These are phyloP conservation scores for Aspergillus nanangensis DNA, from an alignment of 495 filamentous ascomycete genomes.

Conservation along the genomic window DNA sequence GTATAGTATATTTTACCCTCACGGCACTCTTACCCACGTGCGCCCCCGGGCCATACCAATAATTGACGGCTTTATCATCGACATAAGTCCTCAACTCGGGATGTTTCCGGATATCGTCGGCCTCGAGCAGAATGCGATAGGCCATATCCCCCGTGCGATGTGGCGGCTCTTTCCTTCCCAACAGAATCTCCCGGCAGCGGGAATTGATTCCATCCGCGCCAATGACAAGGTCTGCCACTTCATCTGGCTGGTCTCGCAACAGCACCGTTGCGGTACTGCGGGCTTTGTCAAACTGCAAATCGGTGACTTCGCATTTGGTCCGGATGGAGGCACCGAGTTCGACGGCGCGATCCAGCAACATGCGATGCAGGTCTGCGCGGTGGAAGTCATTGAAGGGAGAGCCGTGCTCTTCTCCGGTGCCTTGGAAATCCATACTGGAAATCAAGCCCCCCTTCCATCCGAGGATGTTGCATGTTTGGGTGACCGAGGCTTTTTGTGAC, in stretches of 20 bases:
- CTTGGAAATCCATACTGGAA: conserved; percentile 43
- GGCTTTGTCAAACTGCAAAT: conserved; percentile 27
- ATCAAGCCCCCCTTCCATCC: conserved; percentile 45
- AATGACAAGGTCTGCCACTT: conserved; percentile 50
- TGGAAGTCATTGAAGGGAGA: conserved; percentile 55
- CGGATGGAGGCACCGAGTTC: conserved; percentile 45
- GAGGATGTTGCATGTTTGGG: conserved; percentile 50
- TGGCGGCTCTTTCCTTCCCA: conserved; percentile 33
- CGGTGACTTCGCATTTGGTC: conserved; percentile 35
- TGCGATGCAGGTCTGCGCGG: conserved; percentile 49
- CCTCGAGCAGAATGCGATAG: conserved; percentile 56
- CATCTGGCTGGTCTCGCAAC: conserved; percentile 19
- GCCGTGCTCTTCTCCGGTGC: conserved; percentile 32
- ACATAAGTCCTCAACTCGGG: conserved; percentile 42
- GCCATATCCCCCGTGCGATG: conserved; percentile 63
- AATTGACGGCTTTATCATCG: conserved; percentile 54
- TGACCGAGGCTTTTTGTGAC: conserved; percentile 38
- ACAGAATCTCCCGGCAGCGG: conserved; percentile 30
- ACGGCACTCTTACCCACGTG: conserved; percentile 38
- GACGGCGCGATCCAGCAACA: conserved; percentile 43
- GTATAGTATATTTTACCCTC: no score
- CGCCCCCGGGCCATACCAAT: conserved; percentile 62
- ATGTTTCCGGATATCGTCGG: conserved; percentile 35
- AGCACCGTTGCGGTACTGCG: conserved; percentile 15
- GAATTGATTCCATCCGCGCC: conserved; percentile 54